Conservation (phyloP, 1,139 yeast genomes). For the Yamadazyma taylorii region DNA sequence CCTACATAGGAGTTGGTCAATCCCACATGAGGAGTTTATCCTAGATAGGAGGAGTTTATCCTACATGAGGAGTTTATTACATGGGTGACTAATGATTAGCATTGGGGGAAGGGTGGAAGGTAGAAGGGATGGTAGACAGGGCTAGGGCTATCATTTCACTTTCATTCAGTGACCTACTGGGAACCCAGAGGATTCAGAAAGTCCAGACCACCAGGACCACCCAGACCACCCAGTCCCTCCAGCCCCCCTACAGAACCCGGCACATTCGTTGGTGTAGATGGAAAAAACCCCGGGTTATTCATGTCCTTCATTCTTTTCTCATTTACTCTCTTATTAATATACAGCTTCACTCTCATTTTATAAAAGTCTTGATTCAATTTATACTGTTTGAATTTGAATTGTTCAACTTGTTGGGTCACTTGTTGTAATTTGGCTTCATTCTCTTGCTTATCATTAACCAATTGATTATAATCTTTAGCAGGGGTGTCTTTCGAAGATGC, state of each 20-base stretch:
- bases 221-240: neutral
- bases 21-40: too few species aligned
- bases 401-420: slow-evolving; percentile 20
- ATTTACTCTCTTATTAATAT: slow-evolving; percentile 37
- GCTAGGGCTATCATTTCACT: too few species aligned
- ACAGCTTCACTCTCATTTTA: slow-evolving; percentile 47
- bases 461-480: slow-evolving; percentile 16
- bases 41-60: too few species aligned
- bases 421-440: slow-evolving; percentile 25
- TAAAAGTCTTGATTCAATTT: slow-evolving; percentile 54
- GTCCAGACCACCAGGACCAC: too few species aligned
- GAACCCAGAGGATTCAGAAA: neutral
- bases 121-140: too few species aligned
- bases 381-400: slow-evolving; percentile 45
- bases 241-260: neutral
- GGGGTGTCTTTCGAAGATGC: slow-evolving; percentile 13
- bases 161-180: too few species aligned
- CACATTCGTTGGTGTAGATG: slow-evolving; percentile 47
- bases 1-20: slow-evolving; percentile 13
- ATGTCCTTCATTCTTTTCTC: slow-evolving; percentile 43
- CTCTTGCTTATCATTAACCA: slow-evolving; percentile 17
- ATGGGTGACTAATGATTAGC: too few species aligned
- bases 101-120: too few species aligned
- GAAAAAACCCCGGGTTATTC: slow-evolving; percentile 50
- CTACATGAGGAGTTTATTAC: too few species aligned